Conservation (phyloP, 306 rosid species). For the Cercis canadensis region DNA sequence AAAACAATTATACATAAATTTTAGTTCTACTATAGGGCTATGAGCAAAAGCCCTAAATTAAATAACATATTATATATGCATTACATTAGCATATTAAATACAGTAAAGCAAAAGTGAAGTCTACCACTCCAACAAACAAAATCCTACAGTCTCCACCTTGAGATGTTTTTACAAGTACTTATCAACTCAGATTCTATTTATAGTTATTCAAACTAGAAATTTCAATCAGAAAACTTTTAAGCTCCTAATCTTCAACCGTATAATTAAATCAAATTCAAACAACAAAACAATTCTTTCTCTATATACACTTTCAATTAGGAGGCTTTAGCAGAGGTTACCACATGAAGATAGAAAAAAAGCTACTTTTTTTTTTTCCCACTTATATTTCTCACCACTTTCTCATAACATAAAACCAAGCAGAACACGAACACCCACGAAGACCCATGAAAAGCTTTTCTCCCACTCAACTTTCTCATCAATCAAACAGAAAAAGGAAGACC, state of each 20-base stretch:
- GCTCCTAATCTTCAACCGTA: not conserved
- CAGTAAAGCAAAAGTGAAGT: no score
- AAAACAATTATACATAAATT: no score
- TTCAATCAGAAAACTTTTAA: conserved; percentile 8
- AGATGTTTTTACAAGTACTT: not conserved
- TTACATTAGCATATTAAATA: no score
- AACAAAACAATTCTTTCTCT: not conserved
- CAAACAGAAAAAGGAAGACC: not conserved
- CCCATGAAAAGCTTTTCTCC: not conserved
- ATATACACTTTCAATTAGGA: not conserved
- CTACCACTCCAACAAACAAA: no score
- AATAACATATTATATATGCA: no score
- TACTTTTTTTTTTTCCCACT: no score
- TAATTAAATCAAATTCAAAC: not conserved
- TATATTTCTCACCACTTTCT: no score
- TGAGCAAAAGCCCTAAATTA: no score
- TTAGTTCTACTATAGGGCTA: no score
- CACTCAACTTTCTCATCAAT: not conserved
- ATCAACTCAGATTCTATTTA: not conserved
- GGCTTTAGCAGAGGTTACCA: not conserved
- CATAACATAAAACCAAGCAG: no score
- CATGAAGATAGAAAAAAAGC: not conserved
- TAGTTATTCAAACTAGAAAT: not conserved
- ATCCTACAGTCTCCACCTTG: not conserved
- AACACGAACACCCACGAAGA: no score